A percentile compares a stretch with the other conserved stretches of the same genome.
Evolutionary conservation across 768 basidiomycete species (phyloP).

Genomic region (Lentinus tigrinus): DNA sequence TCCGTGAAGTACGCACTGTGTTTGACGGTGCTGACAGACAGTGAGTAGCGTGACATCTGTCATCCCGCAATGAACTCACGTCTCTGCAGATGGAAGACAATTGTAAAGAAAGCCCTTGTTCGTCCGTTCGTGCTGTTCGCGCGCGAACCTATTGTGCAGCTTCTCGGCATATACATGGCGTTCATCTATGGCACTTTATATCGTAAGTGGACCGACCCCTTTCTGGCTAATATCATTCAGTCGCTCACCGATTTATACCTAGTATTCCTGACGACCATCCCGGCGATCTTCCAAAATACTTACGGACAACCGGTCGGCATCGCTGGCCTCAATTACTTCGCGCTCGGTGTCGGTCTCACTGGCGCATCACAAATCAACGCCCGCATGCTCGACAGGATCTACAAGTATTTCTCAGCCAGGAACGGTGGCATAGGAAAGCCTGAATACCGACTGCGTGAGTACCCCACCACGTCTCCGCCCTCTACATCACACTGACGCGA

Average conservation of each 20-base stretch:
- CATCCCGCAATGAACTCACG: not conserved
- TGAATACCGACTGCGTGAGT: conserved; percentile 49
- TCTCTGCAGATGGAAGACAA: conserved; percentile 44
- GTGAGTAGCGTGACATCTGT: conserved; percentile 28
- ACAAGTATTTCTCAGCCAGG: conserved; percentile 47
- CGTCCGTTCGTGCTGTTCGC: conserved; percentile 65
- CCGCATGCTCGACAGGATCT: conserved; percentile 52
- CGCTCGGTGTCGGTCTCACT: conserved; percentile 62
- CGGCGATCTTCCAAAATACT: conserved; percentile 49
- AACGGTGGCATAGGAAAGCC: conserved; percentile 55
- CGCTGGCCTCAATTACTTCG: conserved; percentile 64
- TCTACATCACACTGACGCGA: not conserved
- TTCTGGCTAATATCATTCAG: not conserved
- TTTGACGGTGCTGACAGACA: conserved; percentile 44
- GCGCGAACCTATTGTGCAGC: conserved; percentile 60
- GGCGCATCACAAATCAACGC: conserved; percentile 53
- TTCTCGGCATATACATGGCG: conserved; percentile 66
- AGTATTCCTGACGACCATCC: conserved; percentile 68
- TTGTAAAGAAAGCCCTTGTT: conserved; percentile 52
- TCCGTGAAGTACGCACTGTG: conserved; percentile 44
- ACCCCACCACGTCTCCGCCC: not conserved
- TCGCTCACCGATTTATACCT: not conserved
- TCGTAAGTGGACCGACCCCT: conserved; percentile 38
- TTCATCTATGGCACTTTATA: conserved; percentile 65
- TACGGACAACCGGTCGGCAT: conserved; percentile 58